These are phyloP conservation scores for Myriosclerotinia duriaeana DNA, from an alignment of 2,329 filamentous ascomycete species.

Conservation along the genomic window DNA sequence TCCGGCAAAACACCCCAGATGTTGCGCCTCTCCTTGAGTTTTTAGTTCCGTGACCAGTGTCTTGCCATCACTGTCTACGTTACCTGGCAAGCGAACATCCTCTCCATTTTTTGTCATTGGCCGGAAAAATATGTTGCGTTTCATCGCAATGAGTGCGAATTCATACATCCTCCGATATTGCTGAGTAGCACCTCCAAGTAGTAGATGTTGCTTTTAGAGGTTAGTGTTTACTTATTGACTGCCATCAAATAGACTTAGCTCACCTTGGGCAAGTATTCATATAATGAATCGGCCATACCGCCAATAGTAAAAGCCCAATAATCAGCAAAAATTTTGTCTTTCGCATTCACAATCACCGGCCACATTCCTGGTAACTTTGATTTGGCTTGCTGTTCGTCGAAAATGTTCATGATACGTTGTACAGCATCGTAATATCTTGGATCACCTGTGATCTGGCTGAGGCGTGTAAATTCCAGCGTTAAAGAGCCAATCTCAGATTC, in stretches of 20 bases:
- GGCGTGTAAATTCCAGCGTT: constrained; percentile 59
- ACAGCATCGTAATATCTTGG: constrained; percentile 61
- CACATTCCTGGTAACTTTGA: constrained; percentile 62
- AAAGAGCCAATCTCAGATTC: constrained; percentile 58
- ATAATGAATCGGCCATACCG: constrained; percentile 56
- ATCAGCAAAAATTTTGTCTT: constrained; percentile 44
- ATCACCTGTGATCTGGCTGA: constrained; percentile 62
- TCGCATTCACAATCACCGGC: constrained; percentile 54
- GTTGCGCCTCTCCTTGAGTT: constrained; percentile 50
- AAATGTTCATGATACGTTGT: constrained; percentile 54
- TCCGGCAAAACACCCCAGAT: constrained; percentile 69
- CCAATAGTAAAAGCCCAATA: constrained; percentile 48
- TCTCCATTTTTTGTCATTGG: constrained; percentile 43
- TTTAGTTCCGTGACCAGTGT: constrained; percentile 31
- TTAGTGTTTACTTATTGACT: not conserved
- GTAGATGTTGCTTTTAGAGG: constrained; percentile 25
- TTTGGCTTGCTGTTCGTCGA: constrained; percentile 52
- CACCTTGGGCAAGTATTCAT: constrained; percentile 62
- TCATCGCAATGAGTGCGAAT: constrained; percentile 46
- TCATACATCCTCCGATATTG: constrained; percentile 44
- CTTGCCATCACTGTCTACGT: constrained; percentile 36
- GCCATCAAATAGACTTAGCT: not conserved
- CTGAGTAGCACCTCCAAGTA: constrained; percentile 27
- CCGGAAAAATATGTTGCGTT: constrained; percentile 47
- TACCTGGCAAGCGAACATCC: constrained; percentile 51